Base-by-base conservation (phyloP, 2,329 filamentous ascomycete genomes). In the Fusarium avenaceum region DNA sequence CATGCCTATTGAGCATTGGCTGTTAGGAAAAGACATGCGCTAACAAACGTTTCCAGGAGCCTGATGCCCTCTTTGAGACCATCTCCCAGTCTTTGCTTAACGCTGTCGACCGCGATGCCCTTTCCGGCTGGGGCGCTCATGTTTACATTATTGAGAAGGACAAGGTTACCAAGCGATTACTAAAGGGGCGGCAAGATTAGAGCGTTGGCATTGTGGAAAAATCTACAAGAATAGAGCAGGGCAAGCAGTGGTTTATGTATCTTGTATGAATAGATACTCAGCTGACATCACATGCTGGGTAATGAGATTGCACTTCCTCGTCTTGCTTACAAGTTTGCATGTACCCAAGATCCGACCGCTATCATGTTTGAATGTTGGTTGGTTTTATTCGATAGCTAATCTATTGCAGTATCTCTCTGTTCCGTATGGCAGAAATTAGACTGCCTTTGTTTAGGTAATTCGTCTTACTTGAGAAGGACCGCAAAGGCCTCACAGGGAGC, bases 141-240 rank as follows among this genome's bases (percentile, higher is more conserved):
- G 96, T 99, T 74, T 99, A 98, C 84, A 97, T 99, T 78, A 97
- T 99, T 80, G 96, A 98, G 86, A 99, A 99, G 88, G 94, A 97
- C 85, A 98, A 98, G 92, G 93, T 99, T 69, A 98, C 96, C 77
- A 97, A 98, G 91, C 88, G 96, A 80, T 89, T 99, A 89, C 86
- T 99, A 81, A 98, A 98, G 89, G 94, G 94, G 78, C 90, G 94
- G 85, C 95, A 98, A 85, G 95, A 98, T 80, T 94, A 93, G 69
- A 72, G 55, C 26, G 53, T 50, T 28, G 52, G 53, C 19, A 61
- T 61, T 57, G 62, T 57, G 42, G 47, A 52, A 33, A 70, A 63
- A 64, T 56, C 56, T 62, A 48, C 61, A 49, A 65, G 61, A 40
- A 47, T 57, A 64, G 59, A 60, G 47, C 48, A 43, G 56, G 56